These are phyloP conservation scores for Monsonia emarginata DNA, from an alignment of 441 rosid species.

Conservation along the genomic window DNA sequence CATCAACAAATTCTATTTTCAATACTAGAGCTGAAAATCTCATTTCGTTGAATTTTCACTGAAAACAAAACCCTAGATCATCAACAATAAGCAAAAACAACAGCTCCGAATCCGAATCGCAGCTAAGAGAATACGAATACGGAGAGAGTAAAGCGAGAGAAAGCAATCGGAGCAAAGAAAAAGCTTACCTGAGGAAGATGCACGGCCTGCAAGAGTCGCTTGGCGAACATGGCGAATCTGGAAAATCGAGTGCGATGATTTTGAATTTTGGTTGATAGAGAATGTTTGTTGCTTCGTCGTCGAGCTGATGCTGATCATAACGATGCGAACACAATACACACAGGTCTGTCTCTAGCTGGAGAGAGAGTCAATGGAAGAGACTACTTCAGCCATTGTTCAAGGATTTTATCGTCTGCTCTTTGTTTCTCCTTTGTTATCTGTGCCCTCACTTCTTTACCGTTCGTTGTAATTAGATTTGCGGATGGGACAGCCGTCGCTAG, in stretches of 20 bases:
- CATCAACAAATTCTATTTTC: neutral
- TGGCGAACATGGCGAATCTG: conserved; percentile 36
- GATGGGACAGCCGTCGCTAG: neutral
- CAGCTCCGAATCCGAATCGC: neutral
- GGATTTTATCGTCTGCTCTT: neutral
- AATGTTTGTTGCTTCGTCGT: conserved; percentile 1
- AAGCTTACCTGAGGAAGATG: conserved; percentile 30
- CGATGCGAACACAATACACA: conserved; percentile 1
- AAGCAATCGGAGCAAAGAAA: no score
- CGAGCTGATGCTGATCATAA: conserved; percentile 9
- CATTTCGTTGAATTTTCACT: neutral
- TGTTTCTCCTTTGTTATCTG: neutral
- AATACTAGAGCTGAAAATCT: neutral
- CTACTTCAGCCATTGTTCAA: neutral
- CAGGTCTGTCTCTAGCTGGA: neutral
- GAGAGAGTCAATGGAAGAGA: neutral
- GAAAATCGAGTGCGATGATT: neutral
- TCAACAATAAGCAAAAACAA: neutral
- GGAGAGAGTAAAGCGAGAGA: neutral
- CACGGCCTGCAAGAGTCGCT: conserved; percentile 43
- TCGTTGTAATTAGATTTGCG: neutral
- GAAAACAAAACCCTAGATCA: conserved; percentile 1
- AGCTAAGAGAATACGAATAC: neutral
- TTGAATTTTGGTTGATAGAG: neutral
- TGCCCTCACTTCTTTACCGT: neutral